Conservation (phyloP, 2,329 filamentous ascomycete species). For the Fusarium bactridioides region DNA sequence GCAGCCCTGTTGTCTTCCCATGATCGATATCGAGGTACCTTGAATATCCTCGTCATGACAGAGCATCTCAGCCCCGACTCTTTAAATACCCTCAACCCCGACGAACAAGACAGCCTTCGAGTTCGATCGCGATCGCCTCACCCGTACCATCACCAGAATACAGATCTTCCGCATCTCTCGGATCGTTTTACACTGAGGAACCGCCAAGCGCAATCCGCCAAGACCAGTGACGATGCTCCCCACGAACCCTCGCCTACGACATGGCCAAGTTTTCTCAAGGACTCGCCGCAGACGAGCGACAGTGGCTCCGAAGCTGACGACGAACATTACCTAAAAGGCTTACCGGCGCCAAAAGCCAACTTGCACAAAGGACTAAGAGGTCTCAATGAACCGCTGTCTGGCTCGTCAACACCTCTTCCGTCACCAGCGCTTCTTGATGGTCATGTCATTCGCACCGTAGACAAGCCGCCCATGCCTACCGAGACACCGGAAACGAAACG, state of each 20-base stretch:
- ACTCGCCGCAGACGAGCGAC: conserved; percentile 75
- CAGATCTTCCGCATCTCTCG: conserved; percentile 62
- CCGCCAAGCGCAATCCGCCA: conserved; percentile 25
- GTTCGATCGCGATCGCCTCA: conserved; percentile 69
- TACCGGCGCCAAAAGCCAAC: conserved; percentile 79
- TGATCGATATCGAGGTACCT: conserved; percentile 39
- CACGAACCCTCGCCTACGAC: conserved; percentile 36
- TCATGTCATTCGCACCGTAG: conserved; percentile 42
- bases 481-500: conserved; percentile 27
- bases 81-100: conserved; percentile 44
- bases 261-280: conserved; percentile 52
- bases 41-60: conserved; percentile 53
- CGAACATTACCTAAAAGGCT: conserved; percentile 84
- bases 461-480: conserved; percentile 28
- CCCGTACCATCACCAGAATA: conserved; percentile 69
- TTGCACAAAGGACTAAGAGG: conserved; percentile 81
- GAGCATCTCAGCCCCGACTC: conserved; percentile 52
- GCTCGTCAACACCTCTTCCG: conserved; percentile 62
- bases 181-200: conserved; percentile 47
- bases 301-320: conserved; percentile 96
- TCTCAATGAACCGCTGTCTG: conserved; percentile 62
- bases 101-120: conserved; percentile 53
- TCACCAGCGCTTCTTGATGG: conserved; percentile 58
- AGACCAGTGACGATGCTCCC: conserved; percentile 30
- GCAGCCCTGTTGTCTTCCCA: conserved; percentile 40